A percentile compares a stretch with the other conserved stretches of the same genome.
These are phyloP conservation scores for Didymella segeticola DNA, from an alignment of 2,329 filamentous ascomycete species.

Conservation along the genomic window DNA sequence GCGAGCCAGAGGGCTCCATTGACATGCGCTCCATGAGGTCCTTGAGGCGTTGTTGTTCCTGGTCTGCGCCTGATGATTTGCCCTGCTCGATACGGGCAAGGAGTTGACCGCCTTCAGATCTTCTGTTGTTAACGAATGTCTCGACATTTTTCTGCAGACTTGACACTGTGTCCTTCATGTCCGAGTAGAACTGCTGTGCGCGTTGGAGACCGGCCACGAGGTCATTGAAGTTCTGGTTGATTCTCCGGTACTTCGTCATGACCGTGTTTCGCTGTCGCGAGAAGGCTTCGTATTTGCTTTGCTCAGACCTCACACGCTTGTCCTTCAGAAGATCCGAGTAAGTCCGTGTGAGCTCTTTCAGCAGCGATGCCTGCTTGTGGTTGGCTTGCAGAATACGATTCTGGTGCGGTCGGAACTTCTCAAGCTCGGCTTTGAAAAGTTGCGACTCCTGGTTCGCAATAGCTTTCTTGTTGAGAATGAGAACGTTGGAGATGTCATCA, in stretches of 20 bases:
- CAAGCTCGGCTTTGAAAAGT: constrained; percentile 93
- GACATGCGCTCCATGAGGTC: constrained; percentile 96
- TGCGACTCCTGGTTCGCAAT: constrained; percentile 91
- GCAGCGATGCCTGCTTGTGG: constrained; percentile 90
- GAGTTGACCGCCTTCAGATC: constrained; percentile 88
- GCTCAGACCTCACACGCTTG: constrained; percentile 89
- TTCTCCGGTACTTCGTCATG: constrained; percentile 85
- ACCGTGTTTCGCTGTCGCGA: constrained; percentile 82
- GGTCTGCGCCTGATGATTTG: constrained; percentile 74
- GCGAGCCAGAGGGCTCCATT: constrained; percentile 64
- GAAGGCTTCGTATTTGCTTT: constrained; percentile 91
- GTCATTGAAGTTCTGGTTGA: constrained; percentile 92
- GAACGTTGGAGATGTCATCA: constrained; percentile 95
- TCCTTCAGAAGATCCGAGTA: constrained; percentile 92
- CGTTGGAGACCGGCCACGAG: constrained; percentile 83
- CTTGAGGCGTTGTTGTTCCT: constrained; percentile 83
- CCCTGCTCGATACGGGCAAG: constrained; percentile 86
- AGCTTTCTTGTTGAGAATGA: constrained; percentile 97
- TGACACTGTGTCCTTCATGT: constrained; percentile 94
- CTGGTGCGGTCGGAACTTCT: constrained; percentile 94
- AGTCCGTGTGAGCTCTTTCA: constrained; percentile 89
- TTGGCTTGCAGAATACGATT: constrained; percentile 89
- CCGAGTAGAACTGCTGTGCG: constrained; percentile 90
- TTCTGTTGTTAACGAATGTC: constrained; percentile 92
- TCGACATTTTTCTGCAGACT: constrained; percentile 96